Percentiles rank a stretch among this genome's conserved stretches.
Conservation (phyloP, 495 filamentous ascomycete genomes). For the Penicillium lividum region DNA sequence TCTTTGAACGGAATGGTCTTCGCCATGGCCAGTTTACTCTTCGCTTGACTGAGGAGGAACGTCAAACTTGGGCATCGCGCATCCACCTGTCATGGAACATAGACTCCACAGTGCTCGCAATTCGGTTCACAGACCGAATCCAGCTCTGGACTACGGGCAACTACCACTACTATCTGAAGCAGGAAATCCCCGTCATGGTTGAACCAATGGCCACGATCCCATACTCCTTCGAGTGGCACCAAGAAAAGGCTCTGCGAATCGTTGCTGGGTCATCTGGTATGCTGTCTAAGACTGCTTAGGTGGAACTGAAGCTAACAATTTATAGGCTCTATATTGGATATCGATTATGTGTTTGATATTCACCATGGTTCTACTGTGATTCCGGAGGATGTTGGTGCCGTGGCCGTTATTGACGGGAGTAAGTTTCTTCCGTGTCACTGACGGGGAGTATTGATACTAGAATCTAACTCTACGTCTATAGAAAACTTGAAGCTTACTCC, state of each 20-base stretch:
- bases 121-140: conserved; percentile 69
- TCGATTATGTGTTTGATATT: conserved; percentile 72
- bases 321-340: conserved; percentile 49
- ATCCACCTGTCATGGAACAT: conserved; percentile 81
- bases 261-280: conserved; percentile 50
- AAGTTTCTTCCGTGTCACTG: conserved; percentile 24
- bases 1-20: conserved; percentile 95
- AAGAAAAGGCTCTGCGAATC: conserved; percentile 73
- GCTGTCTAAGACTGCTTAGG: conserved; percentile 10
- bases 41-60: conserved; percentile 59
- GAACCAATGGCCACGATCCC: conserved; percentile 27
- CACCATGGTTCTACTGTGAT: conserved; percentile 63
- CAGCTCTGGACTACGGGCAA: conserved; percentile 98
- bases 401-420: conserved; percentile 88
- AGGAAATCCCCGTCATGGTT: conserved; percentile 63
- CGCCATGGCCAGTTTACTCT: conserved; percentile 90
- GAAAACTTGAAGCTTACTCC: conserved; percentile 80
- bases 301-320: conserved; percentile 6
- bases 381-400: conserved; percentile 77
- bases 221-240: conserved; percentile 70
- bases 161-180: conserved; percentile 98
- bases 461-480: conserved; percentile 17
- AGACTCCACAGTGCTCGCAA: conserved; percentile 87
- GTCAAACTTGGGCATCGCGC: conserved; percentile 52
- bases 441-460: not conserved